These are phyloP conservation scores for Botryotinia convoluta DNA, from an alignment of 2,329 filamentous ascomycete genomes.

Conservation along the genomic window DNA sequence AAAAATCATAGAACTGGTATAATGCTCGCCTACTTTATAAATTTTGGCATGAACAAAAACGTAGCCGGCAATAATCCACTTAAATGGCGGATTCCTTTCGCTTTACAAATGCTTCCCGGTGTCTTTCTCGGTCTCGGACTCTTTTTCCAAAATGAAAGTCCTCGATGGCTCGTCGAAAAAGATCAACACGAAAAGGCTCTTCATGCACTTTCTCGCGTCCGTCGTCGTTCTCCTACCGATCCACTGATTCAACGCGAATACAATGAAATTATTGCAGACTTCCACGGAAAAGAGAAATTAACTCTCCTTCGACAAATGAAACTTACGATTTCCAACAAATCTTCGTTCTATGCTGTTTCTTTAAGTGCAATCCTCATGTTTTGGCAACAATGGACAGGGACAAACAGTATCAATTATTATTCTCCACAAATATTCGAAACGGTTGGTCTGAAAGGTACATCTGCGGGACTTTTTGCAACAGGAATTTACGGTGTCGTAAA, in stretches of 20 bases:
- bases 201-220: constrained; percentile 52
- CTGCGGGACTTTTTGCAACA: constrained; percentile 63
- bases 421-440: constrained; percentile 65
- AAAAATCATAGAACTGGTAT: constrained; percentile 15
- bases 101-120: constrained; percentile 62
- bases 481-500: constrained; percentile 71
- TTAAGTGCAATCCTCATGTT: constrained; percentile 49
- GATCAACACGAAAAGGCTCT: constrained; percentile 63
- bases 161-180: constrained; percentile 63
- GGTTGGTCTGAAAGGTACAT: constrained; percentile 58
- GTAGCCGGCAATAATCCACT: constrained; percentile 5
- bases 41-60: constrained; percentile 18
- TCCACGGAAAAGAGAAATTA: constrained; percentile 48
- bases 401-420: constrained; percentile 55
- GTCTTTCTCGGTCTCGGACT: constrained; percentile 59
- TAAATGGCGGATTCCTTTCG: constrained; percentile 55
- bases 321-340: constrained; percentile 25
- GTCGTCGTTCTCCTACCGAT: constrained; percentile 47
- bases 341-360: constrained; percentile 41
- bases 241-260: constrained; percentile 50
- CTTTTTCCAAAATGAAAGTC: constrained; percentile 57
- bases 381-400: constrained; percentile 67
- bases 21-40: constrained; percentile 23
- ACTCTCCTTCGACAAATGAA: constrained; percentile 41
- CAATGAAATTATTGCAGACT: constrained; percentile 47